Percentiles rank a stretch among this genome's conserved stretches.
phyloP scores from a whole-genome alignment of 2,329 filamentous ascomycete genomes.

The Trichoderma atroviride region DNA sequence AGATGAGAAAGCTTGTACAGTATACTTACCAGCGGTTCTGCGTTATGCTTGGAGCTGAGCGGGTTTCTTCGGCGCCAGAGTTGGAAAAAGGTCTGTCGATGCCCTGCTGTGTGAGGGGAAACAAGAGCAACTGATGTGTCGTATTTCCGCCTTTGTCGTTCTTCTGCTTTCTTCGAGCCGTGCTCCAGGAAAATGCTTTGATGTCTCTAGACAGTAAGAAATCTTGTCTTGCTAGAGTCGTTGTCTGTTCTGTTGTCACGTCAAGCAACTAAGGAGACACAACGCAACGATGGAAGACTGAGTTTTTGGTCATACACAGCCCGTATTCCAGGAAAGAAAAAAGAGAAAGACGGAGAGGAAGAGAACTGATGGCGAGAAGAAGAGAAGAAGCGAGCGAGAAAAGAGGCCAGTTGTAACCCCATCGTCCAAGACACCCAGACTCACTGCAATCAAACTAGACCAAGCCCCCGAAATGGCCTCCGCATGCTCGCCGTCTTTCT shows the following conservation, averaged over 20 bases:
- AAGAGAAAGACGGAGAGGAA: not conserved
- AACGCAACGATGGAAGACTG: not conserved
- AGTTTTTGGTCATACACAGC: not conserved
- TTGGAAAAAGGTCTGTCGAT: not conserved
- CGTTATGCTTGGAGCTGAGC: not conserved
- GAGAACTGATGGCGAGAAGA: not conserved
- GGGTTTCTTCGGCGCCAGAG: not conserved
- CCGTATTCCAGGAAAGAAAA: not conserved
- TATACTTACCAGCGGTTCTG: not conserved
- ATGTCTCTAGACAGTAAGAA: not conserved
- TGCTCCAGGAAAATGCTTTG: not conserved
- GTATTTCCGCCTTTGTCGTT: not conserved
- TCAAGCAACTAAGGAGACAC: not conserved
- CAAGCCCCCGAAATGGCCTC: not conserved
- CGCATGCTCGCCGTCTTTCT: not conserved
- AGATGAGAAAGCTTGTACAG: not conserved
- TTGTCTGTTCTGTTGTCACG: not conserved
- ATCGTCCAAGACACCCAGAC: slow-evolving; percentile 1
- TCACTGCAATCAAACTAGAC: slow-evolving; percentile 3
- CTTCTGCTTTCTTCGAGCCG: not conserved
- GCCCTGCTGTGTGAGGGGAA: not conserved
- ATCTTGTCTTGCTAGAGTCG: not conserved
- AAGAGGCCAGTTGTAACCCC: not conserved
- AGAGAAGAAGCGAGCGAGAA: not conserved
- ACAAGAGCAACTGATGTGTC: not conserved